Base-by-base conservation (phyloP, 148 eudicot species). In the Rhododendron griersonianum region DNA sequence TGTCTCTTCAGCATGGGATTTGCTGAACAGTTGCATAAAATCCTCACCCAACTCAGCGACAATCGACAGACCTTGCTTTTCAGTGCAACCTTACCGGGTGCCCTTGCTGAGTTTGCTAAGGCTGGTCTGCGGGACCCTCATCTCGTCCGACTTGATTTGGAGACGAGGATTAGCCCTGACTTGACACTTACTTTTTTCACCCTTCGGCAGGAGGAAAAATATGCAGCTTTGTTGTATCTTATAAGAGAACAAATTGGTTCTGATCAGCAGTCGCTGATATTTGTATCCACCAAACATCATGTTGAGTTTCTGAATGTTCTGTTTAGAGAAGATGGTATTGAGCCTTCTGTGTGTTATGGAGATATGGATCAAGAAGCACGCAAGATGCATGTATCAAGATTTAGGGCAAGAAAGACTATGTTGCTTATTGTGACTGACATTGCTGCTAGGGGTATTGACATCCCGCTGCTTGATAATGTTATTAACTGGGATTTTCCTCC, bases 341-440 rank as follows among this genome's bases (percentile, higher is more conserved):
- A 91, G 84, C 86, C 98, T 37, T 94, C 96, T 84, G 89, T 93
- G 86, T 95, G 98, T 87, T 94, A 97, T 81, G 98, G 99, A 81
- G 95, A 93, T 84, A 97, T 95, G 99, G 98, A 97, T 90, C 93
- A 91, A 82, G 98, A 94, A 83, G 99, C 98, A 86, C 91, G 98
- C 39, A 94, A 97, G 85, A 95, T 94, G 73, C 89, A 94, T 81
- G 78, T 93, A 63, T 90, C 93, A 63, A 92, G 85, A 89, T 97
- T 97, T 81, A 91, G 98, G 84, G 87, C 98, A 45, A 92, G 98
- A 77, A 95, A 92, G 91, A 95, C 96, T 57, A 97, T 93, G 96
- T 53, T 95, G 83, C 88, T 97, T 84, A 92, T 97, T 86, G 98
- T 95, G 81, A 97, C 99, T 23, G 98, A 97, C 92, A 90, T 97